A percentile compares a stretch with the other conserved stretches of the same genome.
Conservation (phyloP, 805 yeast genomes). For the Candida broadrunensis region DNA sequence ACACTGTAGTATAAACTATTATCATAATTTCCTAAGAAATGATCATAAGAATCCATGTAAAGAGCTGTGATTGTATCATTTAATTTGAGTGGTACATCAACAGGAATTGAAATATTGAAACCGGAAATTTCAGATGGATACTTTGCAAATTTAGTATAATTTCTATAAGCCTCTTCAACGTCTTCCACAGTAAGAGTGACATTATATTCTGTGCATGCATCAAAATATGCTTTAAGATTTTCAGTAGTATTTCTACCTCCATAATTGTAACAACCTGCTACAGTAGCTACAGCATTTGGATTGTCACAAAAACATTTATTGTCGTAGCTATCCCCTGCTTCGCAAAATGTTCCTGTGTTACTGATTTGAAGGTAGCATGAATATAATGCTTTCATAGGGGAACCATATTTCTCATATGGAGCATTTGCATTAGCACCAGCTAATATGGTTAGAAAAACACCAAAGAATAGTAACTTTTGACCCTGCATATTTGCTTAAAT, state of each 20-base stretch:
- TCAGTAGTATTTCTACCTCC: conserved; percentile 8
- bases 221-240: conserved; percentile 7
- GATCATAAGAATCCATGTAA: conserved; percentile 11
- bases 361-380: not conserved
- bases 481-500: too few relatives aligned
- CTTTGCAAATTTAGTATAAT: conserved; percentile 14
- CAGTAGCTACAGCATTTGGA: conserved; percentile 24
- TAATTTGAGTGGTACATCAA: conserved; percentile 24
- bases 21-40: conserved; percentile 20
- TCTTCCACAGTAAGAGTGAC: conserved; percentile 18
- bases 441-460: too few relatives aligned
- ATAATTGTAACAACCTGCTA: conserved; percentile 24
- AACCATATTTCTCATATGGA: not conserved
- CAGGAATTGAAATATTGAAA: conserved; percentile 18
- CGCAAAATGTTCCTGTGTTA: not conserved
- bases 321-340: not conserved
- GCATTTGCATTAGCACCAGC: not conserved
- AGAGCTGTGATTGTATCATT: conserved; percentile 9
- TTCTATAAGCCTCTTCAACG: conserved; percentile 10
- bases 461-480: too few relatives aligned
- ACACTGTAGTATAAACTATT: conserved; percentile 31
- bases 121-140: conserved; percentile 14
- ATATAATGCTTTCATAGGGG: not conserved
- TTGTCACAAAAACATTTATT: conserved; percentile 22
- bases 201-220: conserved; percentile 18